Conservation (phyloP, 176 grass and related monocot species). For the Lolium perenne region DNA sequence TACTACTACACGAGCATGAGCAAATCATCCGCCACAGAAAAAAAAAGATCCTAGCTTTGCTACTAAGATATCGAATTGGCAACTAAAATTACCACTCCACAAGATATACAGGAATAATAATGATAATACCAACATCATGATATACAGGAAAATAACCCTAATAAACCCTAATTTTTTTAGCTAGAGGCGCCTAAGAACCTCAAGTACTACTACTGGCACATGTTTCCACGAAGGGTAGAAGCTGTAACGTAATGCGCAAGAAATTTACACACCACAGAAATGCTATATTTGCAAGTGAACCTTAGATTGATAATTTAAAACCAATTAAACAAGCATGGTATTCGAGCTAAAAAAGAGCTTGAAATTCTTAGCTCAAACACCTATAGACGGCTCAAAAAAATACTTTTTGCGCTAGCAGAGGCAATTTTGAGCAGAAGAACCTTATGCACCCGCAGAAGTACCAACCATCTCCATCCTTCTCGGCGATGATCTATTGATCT, state of each 20-base stretch:
- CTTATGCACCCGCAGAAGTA: neutral
- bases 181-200: slow-evolving; percentile 8
- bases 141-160: neutral
- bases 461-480: neutral
- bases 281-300: neutral
- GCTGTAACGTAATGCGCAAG: too few relatives aligned
- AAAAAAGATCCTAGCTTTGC: neutral
- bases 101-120: neutral
- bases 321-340: neutral
- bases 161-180: neutral
- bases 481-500: neutral
- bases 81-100: slow-evolving; percentile 27
- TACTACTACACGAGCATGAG: neutral
- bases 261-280: neutral
- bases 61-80: neutral
- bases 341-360: neutral
- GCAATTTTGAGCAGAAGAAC: neutral
- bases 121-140: neutral
- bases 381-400: neutral
- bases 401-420: neutral
- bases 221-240: neutral
- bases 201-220: neutral
- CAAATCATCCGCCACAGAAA: neutral
- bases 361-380: neutral
- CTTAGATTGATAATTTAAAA: slow-evolving; percentile 1